Conservation (phyloP, 306 rosid species). For the Myrica gale region DNA sequence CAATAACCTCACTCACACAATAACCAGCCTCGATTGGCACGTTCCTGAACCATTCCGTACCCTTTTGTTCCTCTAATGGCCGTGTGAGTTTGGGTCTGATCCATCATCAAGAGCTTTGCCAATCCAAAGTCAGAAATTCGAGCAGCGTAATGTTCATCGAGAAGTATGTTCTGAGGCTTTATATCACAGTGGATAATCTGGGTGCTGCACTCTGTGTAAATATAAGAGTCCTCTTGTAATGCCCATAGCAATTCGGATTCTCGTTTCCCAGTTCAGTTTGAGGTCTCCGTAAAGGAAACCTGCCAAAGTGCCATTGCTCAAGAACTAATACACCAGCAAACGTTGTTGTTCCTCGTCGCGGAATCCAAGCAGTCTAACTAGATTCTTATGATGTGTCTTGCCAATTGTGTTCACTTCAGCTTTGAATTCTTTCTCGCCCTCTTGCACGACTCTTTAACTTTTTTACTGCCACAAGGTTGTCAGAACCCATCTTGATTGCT, state of each 20-base stretch:
- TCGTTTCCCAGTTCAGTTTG: conserved; percentile 8
- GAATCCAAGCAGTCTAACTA: conserved; percentile 20
- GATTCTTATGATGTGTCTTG: background rate
- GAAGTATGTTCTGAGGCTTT: conserved; percentile 52
- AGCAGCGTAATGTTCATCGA: conserved; percentile 19
- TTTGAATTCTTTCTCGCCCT: conserved; percentile 38
- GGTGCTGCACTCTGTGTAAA: background rate
- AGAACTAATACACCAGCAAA: conserved; percentile 23
- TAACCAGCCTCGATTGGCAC: too few relatives aligned
- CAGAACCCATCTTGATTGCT: background rate
- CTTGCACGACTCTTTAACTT: conserved; percentile 37
- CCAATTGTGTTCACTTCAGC: background rate
- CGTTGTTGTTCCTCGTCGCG: conserved; percentile 13
- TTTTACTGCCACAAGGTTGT: conserved; percentile 41
- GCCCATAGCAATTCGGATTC: conserved; percentile 28
- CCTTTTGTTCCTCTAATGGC: background rate
- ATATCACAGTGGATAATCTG: conserved; percentile 32
- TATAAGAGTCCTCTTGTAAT: conserved; percentile 4
- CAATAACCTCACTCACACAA: too few relatives aligned
- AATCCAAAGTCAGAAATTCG: conserved; percentile 31
- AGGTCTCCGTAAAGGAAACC: conserved; percentile 27
- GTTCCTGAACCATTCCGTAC: background rate
- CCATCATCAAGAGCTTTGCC: background rate
- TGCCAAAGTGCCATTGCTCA: conserved; percentile 29
- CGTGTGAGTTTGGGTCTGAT: background rate